Evolutionary conservation across 106 monocot genomes (phyloP).

Genomic region (Dioscorea zingiberensis): DNA sequence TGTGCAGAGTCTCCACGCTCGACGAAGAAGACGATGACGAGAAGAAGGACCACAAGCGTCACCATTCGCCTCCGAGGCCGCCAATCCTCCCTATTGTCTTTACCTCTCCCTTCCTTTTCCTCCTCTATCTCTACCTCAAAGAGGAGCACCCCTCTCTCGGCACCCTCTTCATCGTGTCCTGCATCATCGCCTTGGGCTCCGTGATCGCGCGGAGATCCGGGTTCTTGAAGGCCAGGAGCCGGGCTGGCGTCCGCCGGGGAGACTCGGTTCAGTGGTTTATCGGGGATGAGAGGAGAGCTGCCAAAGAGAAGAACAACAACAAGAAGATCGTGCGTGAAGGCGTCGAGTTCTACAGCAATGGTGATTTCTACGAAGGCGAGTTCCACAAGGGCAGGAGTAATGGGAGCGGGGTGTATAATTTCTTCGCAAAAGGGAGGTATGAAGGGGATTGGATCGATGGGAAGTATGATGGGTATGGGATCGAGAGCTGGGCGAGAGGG

Average conservation of each 20-base stretch:
- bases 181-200: not conserved
- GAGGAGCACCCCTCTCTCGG: slow-evolving; percentile 6
- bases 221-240: not conserved
- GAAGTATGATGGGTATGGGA: slow-evolving; percentile 44
- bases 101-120: slow-evolving; percentile 15
- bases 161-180: not conserved
- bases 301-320: not conserved
- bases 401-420: slow-evolving; percentile 40
- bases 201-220: not conserved
- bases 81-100: not conserved
- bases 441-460: slow-evolving; percentile 50
- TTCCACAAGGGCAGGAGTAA: slow-evolving; percentile 31
- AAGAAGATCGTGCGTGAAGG: slow-evolving; percentile 12
- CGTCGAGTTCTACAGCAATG: slow-evolving; percentile 34
- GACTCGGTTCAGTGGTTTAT: slow-evolving; percentile 25
- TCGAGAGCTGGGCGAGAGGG: slow-evolving; percentile 38
- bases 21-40: slow-evolving; percentile 6
- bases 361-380: slow-evolving; percentile 45
- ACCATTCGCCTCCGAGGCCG: not conserved
- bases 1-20: slow-evolving; percentile 24
- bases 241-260: not conserved
- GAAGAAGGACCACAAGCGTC: not conserved
- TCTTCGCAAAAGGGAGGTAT: slow-evolving; percentile 32
- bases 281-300: slow-evolving; percentile 10
- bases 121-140: not conserved